Evolutionary conservation across 2,329 filamentous ascomycete genomes (phyloP), one percentile per base, ranked within the genome.

Genomic region (Leptosphaerulina australis): DNA sequence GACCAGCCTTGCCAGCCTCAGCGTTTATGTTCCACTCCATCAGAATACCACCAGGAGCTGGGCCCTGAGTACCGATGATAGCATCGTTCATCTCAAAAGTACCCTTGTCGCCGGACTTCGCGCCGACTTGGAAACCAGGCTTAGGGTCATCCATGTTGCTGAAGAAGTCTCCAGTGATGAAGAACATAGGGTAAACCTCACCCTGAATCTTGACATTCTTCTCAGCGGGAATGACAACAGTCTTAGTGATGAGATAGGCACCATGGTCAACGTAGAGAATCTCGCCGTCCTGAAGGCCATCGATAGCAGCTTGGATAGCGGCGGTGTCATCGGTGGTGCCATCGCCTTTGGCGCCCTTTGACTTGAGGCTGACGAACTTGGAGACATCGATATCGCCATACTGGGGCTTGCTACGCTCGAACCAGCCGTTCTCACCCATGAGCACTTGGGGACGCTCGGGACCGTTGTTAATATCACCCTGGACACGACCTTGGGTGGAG

Each of bases 111-210:
- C 91, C 91, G 9, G 82, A 75, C 53, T 64, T 59, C 66, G 89
- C 76, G 38, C 93, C 93, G 50, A 97, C 81, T 71, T 94, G 88
- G 76, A 95, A 90, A 63, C 95, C 88, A n/a, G 90, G 84, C 69
- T 86, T 83, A 30, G 91, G 92, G 68, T 91, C 90, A 59, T 78
- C 75, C 71, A 87, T 79, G 70, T 96, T 85, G 56, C 80, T 76
- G 79, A 97, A 97, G 57, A 82, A 80, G 25, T 75, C 68, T 44
- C 92, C 92, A 40, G 86, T 83, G 20, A 90, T 92, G 81, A 97
- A 88, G 71, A 97, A 88, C 55, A 96, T 77, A 2, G 93, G 88
- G 90, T 90, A 96, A 69, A 95, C 86, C 75, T 97, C 91, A 64
- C 93, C 93, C 6, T 89, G 90, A 68, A 97, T 92, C 76, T 87